Evolutionary conservation across 331 rosid species (phyloP).

Genomic region (Rhamnella rubrinervis): DNA sequence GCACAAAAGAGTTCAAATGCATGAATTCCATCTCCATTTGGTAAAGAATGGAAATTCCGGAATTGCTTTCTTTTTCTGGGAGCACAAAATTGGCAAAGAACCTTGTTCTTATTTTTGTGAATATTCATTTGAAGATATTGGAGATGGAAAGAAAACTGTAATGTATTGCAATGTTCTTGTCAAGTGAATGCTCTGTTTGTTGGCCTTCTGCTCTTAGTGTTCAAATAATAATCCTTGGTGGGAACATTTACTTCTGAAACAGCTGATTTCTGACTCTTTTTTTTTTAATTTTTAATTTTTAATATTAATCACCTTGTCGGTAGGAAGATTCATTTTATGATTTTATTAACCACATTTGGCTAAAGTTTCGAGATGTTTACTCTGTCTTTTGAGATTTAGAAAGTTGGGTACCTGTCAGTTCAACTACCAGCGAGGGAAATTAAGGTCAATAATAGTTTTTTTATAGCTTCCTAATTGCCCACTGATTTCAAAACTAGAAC

Average conservation of each 20-base stretch:
- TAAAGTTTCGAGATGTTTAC: too few species aligned
- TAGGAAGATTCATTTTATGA: not conserved
- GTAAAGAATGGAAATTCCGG: slow-evolving; percentile 27
- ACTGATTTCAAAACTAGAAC: too few species aligned
- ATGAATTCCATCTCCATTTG: slow-evolving; percentile 26
- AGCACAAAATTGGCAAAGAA: slow-evolving; percentile 39
- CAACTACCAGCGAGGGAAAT: too few species aligned
- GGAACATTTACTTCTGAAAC: not conserved
- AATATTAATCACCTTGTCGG: not conserved
- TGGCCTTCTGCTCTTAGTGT: slow-evolving; percentile 20
- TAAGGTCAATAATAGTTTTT: too few species aligned
- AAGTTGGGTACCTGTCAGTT: too few species aligned
- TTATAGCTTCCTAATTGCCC: too few species aligned
- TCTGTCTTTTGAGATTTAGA: too few species aligned
- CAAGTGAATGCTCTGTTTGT: slow-evolving; percentile 29
- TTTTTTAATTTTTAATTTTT: not conserved
- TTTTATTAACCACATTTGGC: too few species aligned
- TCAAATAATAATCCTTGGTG: slow-evolving; percentile 19
- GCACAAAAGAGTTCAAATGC: slow-evolving; percentile 18
- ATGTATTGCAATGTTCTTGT: slow-evolving; percentile 20
- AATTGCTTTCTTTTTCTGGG: slow-evolving; percentile 32
- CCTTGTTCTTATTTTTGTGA: slow-evolving; percentile 47
- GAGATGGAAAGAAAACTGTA: slow-evolving; percentile 33
- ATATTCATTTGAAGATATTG: slow-evolving; percentile 49
- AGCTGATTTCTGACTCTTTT: not conserved